Conservation (phyloP, 192 early-diverging fungal species). For the Backusella luteola region DNA sequence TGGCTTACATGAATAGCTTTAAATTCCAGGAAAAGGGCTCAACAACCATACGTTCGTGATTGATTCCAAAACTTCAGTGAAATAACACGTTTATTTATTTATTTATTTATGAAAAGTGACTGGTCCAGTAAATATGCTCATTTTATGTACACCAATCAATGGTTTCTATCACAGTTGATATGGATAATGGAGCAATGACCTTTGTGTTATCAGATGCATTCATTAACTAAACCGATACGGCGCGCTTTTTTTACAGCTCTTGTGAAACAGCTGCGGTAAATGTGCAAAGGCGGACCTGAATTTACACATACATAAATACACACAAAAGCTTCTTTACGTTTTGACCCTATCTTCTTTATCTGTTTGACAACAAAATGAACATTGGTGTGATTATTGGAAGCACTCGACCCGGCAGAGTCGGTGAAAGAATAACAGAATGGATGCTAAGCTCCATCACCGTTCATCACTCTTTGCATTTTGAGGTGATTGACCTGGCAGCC, state of each 20-base stretch:
- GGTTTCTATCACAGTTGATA: not conserved
- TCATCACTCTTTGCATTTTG: not conserved
- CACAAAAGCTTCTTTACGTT: not conserved
- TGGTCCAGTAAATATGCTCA: not conserved
- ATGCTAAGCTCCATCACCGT: not conserved
- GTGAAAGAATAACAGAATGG: not conserved
- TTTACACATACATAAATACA: not conserved
- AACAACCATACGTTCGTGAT: no score
- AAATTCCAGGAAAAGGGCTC: no score
- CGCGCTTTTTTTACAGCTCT: not conserved
- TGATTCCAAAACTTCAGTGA: no score
- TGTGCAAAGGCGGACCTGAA: not conserved
- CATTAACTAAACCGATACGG: not conserved
- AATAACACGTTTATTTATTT: no score
- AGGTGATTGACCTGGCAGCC: not conserved
- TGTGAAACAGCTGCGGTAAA: not conserved
- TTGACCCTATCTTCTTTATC: not conserved
- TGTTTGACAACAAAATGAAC: not conserved
- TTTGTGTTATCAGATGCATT: not conserved
- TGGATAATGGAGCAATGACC: not conserved
- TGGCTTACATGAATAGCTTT: no score
- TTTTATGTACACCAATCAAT: not conserved
- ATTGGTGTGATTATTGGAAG: slow-evolving; percentile 12
- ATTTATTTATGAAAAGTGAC: no score
- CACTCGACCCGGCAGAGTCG: not conserved